Percentiles rank a stretch among this genome's conserved stretches.
phyloP scores from a whole-genome alignment of 1,284 basidiomycete genomes.

The Schizophyllum amplum region DNA sequence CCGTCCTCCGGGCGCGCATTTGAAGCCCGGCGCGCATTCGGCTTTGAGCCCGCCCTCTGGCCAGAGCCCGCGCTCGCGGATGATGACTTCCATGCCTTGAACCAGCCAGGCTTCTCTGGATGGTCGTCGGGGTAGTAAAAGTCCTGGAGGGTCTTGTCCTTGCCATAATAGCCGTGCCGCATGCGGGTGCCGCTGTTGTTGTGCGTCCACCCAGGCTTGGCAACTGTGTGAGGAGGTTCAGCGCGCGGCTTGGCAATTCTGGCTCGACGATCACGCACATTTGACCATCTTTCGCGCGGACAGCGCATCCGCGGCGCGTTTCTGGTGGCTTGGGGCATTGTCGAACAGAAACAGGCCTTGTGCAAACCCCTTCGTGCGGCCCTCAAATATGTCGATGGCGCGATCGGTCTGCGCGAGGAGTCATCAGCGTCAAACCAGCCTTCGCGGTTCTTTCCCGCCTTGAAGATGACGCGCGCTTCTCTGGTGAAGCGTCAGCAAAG shows the following conservation, averaged over 20 bases:
- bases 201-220: conserved; percentile 17
- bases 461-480: conserved; percentile 21
- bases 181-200: conserved; percentile 19
- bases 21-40: conserved; percentile 12
- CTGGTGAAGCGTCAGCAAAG: conserved; percentile 8
- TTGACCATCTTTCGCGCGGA: conserved; percentile 25
- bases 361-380: conserved; percentile 16
- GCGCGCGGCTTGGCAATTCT: too few relatives aligned
- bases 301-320: conserved; percentile 22
- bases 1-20: conserved; percentile 8
- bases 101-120: conserved; percentile 21
- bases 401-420: conserved; percentile 20
- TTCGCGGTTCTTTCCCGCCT: conserved; percentile 25
- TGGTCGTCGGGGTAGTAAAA: conserved; percentile 25
- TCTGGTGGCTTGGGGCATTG: conserved; percentile 29
- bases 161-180: conserved; percentile 14
- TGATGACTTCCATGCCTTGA: conserved; percentile 26
- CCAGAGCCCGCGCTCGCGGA: conserved; percentile 28
- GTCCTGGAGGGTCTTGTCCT: conserved; percentile 16
- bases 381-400: conserved; percentile 27
- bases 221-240: too few relatives aligned
- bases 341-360: conserved; percentile 27
- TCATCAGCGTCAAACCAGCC: conserved; percentile 25
- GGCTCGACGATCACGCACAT: too few relatives aligned
- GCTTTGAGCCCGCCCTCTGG: conserved; percentile 12